Evolutionary conservation across 2,329 filamentous ascomycete genomes (phyloP).

Genomic region (Aureobasidium sp.): DNA sequence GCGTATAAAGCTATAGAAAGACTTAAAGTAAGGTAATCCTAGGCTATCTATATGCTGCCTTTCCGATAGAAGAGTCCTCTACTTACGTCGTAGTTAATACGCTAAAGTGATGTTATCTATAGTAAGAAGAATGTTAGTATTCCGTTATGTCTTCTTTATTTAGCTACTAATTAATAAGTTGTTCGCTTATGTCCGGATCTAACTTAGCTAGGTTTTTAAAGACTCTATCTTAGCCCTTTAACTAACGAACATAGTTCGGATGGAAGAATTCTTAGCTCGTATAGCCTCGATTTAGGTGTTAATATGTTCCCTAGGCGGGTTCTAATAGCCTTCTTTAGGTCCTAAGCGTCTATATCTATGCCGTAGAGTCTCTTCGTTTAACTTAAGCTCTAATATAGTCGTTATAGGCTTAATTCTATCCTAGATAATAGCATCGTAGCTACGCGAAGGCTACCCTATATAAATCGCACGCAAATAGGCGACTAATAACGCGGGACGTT

Average conservation of each 20-base stretch:
- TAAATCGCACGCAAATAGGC: not conserved
- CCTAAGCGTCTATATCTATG: not conserved
- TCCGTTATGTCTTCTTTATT: not conserved
- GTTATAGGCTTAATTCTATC: not conserved
- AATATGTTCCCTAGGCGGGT: not conserved
- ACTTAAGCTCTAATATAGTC: not conserved
- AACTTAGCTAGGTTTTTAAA: not conserved
- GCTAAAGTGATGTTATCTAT: not conserved
- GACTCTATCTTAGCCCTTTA: not conserved
- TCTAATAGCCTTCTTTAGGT: not conserved
- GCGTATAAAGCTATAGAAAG: not conserved
- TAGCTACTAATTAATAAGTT: not conserved
- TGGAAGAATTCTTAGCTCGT: not conserved
- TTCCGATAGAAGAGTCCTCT: not conserved
- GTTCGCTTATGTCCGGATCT: not conserved
- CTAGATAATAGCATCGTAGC: not conserved
- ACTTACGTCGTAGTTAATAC: not conserved
- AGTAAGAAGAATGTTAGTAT: not conserved
- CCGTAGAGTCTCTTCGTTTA: not conserved
- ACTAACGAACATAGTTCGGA: not conserved
- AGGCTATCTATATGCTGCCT: not conserved
- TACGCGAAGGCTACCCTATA: not conserved
- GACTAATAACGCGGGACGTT: not conserved
- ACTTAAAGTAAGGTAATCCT: not conserved
- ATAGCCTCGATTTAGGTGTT: not conserved